A percentile compares a stretch with the other conserved stretches of the same genome.
Conservation (phyloP, 2,329 filamentous ascomycete species). For the Diplodia intermedia region DNA sequence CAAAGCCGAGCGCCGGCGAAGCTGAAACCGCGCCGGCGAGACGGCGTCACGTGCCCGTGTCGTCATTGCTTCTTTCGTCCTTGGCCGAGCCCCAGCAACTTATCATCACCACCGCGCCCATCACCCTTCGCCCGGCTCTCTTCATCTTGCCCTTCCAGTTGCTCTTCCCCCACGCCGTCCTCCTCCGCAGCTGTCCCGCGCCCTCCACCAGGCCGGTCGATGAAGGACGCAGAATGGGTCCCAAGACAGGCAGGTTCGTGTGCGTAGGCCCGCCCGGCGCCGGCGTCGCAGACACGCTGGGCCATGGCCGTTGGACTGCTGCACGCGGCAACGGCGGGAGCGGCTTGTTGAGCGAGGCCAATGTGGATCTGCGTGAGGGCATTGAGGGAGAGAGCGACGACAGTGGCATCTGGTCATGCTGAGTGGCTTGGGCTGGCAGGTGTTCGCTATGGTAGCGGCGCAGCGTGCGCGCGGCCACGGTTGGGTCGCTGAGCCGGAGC, state of each 20-base stretch:
- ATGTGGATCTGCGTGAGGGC: not conserved
- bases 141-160: not conserved
- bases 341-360: constrained; percentile 5
- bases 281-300: not conserved
- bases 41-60: not conserved
- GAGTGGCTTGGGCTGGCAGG: not conserved
- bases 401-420: not conserved
- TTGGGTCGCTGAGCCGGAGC: constrained; percentile 15
- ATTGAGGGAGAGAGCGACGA: not conserved
- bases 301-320: not conserved
- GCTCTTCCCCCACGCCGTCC: not conserved
- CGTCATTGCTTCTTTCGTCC: no score
- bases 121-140: not conserved
- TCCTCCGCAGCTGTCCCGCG: not conserved
- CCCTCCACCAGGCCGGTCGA: not conserved
- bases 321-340: not conserved
- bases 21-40: not conserved
- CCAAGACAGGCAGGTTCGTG: not conserved
- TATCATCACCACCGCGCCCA: not conserved
- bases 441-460: not conserved
- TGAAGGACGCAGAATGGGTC: not conserved
- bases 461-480: not conserved
- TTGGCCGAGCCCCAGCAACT: no score
- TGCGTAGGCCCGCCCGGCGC: not conserved
- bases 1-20: not conserved